A percentile compares a stretch with the other conserved stretches of the same genome.
Evolutionary conservation across 768 basidiomycete species (phyloP).

Genomic region (Rhizopogon rudus): DNA sequence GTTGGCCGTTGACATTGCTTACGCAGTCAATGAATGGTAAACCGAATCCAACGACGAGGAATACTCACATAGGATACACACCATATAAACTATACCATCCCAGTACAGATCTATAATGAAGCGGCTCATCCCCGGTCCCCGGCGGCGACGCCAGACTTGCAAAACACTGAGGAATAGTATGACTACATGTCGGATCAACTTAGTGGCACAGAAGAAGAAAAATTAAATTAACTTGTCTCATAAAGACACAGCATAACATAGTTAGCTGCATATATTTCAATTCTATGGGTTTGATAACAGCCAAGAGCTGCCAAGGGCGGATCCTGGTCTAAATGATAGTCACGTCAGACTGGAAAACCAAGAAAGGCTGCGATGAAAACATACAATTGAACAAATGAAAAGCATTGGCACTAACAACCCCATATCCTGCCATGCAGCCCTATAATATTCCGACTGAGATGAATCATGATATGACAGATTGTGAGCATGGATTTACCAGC

Average conservation of each 20-base stretch:
- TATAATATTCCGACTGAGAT: neutral
- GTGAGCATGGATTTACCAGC: neutral
- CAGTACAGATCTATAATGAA: neutral
- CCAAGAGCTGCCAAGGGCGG: neutral
- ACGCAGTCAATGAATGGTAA: neutral
- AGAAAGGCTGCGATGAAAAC: neutral
- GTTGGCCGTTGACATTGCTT: neutral
- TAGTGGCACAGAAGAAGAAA: neutral
- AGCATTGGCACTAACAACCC: neutral
- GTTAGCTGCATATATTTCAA: neutral
- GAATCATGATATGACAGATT: neutral
- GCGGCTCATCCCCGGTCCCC: neutral
- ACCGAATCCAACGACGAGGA: neutral
- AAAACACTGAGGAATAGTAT: neutral
- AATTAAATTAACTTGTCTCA: neutral
- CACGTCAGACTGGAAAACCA: neutral
- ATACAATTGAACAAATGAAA: neutral
- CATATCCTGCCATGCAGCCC: neutral
- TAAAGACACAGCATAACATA: neutral
- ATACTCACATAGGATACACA: neutral
- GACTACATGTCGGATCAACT: neutral
- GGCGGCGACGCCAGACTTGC: neutral
- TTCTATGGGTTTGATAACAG: neutral
- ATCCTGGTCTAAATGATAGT: neutral
- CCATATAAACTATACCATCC: neutral